Conservation (phyloP, 2,329 filamentous ascomycete genomes). For the Aspergillus sp. region DNA sequence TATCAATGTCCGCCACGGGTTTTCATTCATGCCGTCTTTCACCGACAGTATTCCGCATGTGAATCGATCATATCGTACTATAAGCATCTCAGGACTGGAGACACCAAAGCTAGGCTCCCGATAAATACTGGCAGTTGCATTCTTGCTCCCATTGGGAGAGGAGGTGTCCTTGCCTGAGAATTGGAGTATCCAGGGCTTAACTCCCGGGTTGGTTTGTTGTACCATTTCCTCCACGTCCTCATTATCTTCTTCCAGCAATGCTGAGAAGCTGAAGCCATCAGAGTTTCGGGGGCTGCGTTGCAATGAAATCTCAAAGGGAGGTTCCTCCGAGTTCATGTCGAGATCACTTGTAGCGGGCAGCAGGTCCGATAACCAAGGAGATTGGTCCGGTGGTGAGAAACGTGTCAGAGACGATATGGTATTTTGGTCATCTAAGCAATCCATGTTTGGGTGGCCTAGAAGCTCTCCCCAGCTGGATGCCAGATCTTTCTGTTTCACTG, state of each 20-base stretch:
- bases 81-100: slow-evolving; percentile 57
- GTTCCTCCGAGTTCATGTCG: slow-evolving; percentile 4
- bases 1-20: slow-evolving; percentile 67
- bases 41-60: slow-evolving; percentile 68
- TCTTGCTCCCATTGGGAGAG: slow-evolving; percentile 26
- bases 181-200: slow-evolving; percentile 32
- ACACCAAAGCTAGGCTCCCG: slow-evolving; percentile 45
- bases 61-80: slow-evolving; percentile 58
- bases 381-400: slow-evolving; percentile 7
- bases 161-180: slow-evolving; percentile 32
- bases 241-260: slow-evolving; percentile 30
- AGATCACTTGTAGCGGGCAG: slow-evolving; percentile 4
- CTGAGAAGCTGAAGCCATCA: slow-evolving; percentile 25
- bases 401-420: slow-evolving; percentile 7
- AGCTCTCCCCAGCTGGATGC: slow-evolving; percentile 7
- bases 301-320: slow-evolving; percentile 2
- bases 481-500: slow-evolving; percentile 4
- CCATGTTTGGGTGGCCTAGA: slow-evolving; percentile 4
- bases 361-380: slow-evolving; percentile 14
- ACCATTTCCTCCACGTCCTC: slow-evolving; percentile 55
- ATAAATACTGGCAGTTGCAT: slow-evolving; percentile 29
- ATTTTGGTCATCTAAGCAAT: slow-evolving; percentile 8
- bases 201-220: slow-evolving; percentile 30
- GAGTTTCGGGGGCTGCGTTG: slow-evolving; percentile 5
- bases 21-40: slow-evolving; percentile 64